A percentile compares a stretch with the other conserved stretches of the same genome.
Conservation (phyloP, 2,329 filamentous ascomycete genomes). For the Pseudogymnoascus verrucosus region DNA sequence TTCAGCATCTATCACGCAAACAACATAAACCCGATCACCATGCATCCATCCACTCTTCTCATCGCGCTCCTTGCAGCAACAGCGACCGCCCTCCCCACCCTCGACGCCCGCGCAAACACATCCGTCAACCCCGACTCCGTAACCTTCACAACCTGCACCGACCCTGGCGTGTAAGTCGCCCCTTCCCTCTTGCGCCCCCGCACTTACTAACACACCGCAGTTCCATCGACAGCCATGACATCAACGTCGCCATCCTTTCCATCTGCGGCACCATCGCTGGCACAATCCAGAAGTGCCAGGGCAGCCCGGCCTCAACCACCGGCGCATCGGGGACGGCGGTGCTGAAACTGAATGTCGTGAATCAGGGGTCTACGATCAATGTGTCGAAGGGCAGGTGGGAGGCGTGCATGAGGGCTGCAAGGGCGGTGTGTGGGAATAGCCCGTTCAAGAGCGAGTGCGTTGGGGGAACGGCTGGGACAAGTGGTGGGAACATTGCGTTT, state of each 20-base stretch:
- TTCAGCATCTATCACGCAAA: constrained; percentile 25
- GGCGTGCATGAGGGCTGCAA: constrained; percentile 44
- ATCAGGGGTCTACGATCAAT: constrained; percentile 41
- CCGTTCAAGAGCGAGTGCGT: constrained; percentile 22
- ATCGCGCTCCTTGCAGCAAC: constrained; percentile 11
- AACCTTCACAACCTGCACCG: constrained; percentile 28
- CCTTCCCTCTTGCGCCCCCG: neutral
- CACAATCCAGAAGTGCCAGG: constrained; percentile 37
- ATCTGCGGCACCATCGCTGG: constrained; percentile 45
- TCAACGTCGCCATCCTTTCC: constrained; percentile 38
- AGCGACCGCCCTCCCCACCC: constrained; percentile 9
- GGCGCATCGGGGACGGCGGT: constrained; percentile 40
- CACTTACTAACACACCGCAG: constrained; percentile 11
- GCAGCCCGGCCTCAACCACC: constrained; percentile 35
- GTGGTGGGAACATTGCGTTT: constrained; percentile 20
- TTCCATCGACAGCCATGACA: constrained; percentile 33
- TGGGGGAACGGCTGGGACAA: constrained; percentile 17
- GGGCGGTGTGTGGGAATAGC: constrained; percentile 18
- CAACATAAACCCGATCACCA: constrained; percentile 1
- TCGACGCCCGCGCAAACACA: constrained; percentile 16
- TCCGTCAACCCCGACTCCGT: constrained; percentile 26
- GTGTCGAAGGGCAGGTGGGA: constrained; percentile 46
- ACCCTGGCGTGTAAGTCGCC: constrained; percentile 23
- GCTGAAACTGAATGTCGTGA: constrained; percentile 38
- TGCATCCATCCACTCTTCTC: constrained; percentile 17